A percentile compares a stretch with the other conserved stretches of the same genome.
Evolutionary conservation across 2,329 filamentous ascomycete genomes (phyloP).

Genomic region (Diplodia mutila): DNA sequence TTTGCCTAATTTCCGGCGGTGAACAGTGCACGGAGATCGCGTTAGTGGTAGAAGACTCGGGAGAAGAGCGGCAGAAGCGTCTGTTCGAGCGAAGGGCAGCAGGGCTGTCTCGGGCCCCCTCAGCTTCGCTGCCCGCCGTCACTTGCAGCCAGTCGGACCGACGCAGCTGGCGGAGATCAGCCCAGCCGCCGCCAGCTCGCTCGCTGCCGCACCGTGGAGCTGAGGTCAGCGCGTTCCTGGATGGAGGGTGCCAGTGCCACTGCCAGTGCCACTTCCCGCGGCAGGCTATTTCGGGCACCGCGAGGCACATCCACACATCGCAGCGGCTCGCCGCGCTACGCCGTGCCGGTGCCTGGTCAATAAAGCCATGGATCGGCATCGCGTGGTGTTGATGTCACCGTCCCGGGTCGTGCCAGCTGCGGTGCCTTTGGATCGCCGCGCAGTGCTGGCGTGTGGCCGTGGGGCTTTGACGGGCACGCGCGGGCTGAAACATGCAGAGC

Average conservation of each 20-base stretch:
- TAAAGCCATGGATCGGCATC: slow-evolving; percentile 18
- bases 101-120: slow-evolving; percentile 26
- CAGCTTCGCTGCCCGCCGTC: slow-evolving; percentile 11
- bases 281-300: slow-evolving; percentile 13
- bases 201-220: slow-evolving; percentile 14
- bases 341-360: slow-evolving; percentile 4
- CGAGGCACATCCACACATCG: neutral
- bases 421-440: slow-evolving; percentile 14
- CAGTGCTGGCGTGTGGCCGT: slow-evolving; percentile 23
- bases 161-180: slow-evolving; percentile 16
- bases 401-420: slow-evolving; percentile 4
- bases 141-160: slow-evolving; percentile 21
- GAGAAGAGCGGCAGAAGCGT: slow-evolving; percentile 45
- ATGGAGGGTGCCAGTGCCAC: neutral
- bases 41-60: slow-evolving; percentile 38
- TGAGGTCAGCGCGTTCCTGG: slow-evolving; percentile 24
- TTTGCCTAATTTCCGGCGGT: slow-evolving; percentile 29
- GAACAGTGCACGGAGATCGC: slow-evolving; percentile 31
- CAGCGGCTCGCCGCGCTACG: slow-evolving; percentile 14
- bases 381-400: slow-evolving; percentile 23
- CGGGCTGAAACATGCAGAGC: slow-evolving; percentile 44
- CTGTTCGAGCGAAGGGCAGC: slow-evolving; percentile 23
- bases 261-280: too few species aligned
- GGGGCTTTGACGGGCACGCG: slow-evolving; percentile 43
- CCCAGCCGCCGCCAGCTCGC: slow-evolving; percentile 2